phyloP scores from a whole-genome alignment of 2,329 filamentous ascomycete species.

The Trichoderma sp. region DNA sequence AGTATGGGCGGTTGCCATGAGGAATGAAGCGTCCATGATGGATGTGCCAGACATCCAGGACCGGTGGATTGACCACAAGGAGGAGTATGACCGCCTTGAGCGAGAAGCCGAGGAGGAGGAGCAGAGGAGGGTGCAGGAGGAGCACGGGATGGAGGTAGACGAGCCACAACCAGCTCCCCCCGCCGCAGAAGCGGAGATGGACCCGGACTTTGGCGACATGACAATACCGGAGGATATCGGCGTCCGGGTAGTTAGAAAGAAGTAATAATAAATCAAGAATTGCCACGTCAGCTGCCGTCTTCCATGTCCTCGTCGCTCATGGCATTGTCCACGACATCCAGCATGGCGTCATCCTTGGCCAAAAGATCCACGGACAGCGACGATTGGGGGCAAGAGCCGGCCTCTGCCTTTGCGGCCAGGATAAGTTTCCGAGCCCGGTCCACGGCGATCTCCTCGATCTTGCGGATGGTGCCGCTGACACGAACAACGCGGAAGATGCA shows the following conservation, averaged over 20 bases:
- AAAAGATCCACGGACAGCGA: slow-evolving; percentile 24
- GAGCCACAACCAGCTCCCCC: slow-evolving; percentile 25
- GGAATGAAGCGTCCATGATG: slow-evolving; percentile 68
- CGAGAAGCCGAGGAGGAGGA: slow-evolving; percentile 71
- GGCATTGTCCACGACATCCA: slow-evolving; percentile 45
- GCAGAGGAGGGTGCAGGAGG: slow-evolving; percentile 54
- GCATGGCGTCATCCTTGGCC: slow-evolving; percentile 35
- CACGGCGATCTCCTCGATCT: slow-evolving; percentile 87
- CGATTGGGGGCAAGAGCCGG: slow-evolving; percentile 19
- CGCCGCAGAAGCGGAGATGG: slow-evolving; percentile 29
- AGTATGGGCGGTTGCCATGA: slow-evolving; percentile 95
- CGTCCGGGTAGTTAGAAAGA: slow-evolving; percentile 66
- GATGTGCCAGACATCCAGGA: slow-evolving; percentile 91
- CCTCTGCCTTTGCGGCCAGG: slow-evolving; percentile 56
- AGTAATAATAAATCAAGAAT: slow-evolving; percentile 39
- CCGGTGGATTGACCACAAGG: slow-evolving; percentile 88
- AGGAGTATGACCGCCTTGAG: slow-evolving; percentile 81
- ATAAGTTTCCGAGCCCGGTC: slow-evolving; percentile 70
- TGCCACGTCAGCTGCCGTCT: slow-evolving; percentile 41
- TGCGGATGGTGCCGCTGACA: slow-evolving; percentile 89
- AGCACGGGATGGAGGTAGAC: slow-evolving; percentile 39
- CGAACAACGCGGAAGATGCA: slow-evolving; percentile 83
- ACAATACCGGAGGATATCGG: slow-evolving; percentile 57
- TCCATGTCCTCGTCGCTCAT: slow-evolving; percentile 43
- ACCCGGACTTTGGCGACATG: slow-evolving; percentile 52